Base-by-base conservation (phyloP, 2,329 filamentous ascomycete species). In the Pestalotiopsis sp. region DNA sequence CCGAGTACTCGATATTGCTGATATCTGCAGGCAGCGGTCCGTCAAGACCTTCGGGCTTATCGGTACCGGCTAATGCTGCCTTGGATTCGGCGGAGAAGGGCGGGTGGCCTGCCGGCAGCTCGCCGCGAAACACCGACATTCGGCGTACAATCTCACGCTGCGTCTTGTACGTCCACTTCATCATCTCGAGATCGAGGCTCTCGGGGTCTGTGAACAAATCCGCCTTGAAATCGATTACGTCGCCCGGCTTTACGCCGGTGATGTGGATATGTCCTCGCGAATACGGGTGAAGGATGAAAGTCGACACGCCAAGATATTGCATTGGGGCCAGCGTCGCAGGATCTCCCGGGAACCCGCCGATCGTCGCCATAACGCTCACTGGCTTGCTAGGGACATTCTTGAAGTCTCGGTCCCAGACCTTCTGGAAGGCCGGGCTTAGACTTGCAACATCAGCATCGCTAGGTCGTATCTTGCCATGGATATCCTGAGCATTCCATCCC, bases 121-220 rank as follows among this genome's bases (percentile, higher is more conserved):
- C 82, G 73, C 87, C 81, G 68, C 81, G 73, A 77, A 85, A 90
- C 68, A 83, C 80, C 2, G 82, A 77, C 74, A 87, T 86, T 14
- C 88, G 85, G 2, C 89, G 85, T 25, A 83, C 80, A 66, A 91
- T 84, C 76, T 91, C 89, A 2, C 90, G 87, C n/a, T 84, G 82
- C 73, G 86, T 87, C 78, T 92, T 92, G 80, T 92, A 92, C 0
- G 81, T 84, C 89, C 89, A 91, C 12, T 89, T 72, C 13, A 87
- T 84, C 73, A 84, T 87, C 75, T 86, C 86, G 36, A 90, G 40
- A 72, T 92, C 89, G n/a, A 88, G 87, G 86, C 82, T 81, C 25
- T 83, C 69, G 12, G 79, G 72, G 65, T 90, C 85, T 4, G 78
- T 82, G 25, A 91, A 81, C 74, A 84, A 87, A 5, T 88, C 88